Evolutionary conservation across 768 basidiomycete genomes (phyloP).

Genomic region (Termitomyces sp.): DNA sequence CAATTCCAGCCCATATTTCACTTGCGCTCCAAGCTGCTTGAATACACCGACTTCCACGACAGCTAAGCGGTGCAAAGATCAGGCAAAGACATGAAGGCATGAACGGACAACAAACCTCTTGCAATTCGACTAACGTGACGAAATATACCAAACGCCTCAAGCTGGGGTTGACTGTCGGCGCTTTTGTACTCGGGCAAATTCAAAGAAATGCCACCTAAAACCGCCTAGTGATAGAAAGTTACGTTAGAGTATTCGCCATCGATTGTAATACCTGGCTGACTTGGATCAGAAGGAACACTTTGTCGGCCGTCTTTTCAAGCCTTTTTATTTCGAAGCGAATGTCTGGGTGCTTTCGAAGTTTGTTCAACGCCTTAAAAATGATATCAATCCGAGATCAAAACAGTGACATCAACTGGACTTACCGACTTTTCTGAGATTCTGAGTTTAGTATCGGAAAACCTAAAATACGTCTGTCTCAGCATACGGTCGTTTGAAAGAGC

Average conservation of each 20-base stretch:
- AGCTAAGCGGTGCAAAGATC: slow-evolving; percentile 37
- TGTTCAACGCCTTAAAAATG: slow-evolving; percentile 52
- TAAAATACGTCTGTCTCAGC: slow-evolving; percentile 25
- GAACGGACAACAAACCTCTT: slow-evolving; percentile 45
- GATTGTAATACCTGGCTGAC: slow-evolving; percentile 28
- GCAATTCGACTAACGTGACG: slow-evolving; percentile 75
- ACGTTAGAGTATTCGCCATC: neutral
- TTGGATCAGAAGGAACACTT: slow-evolving; percentile 79
- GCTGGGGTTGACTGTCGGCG: slow-evolving; percentile 64
- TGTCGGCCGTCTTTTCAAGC: slow-evolving; percentile 68
- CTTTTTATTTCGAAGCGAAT: slow-evolving; percentile 77
- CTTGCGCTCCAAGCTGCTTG: slow-evolving; percentile 59
- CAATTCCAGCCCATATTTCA: slow-evolving; percentile 77
- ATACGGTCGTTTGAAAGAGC: neutral
- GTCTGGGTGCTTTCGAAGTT: slow-evolving; percentile 65
- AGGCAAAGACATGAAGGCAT: neutral
- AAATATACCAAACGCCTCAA: slow-evolving; percentile 71
- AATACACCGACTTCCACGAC: slow-evolving; percentile 74
- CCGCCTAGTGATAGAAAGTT: slow-evolving; percentile 45
- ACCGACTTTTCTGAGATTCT: slow-evolving; percentile 77
- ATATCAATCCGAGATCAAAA: neutral
- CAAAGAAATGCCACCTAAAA: slow-evolving; percentile 69
- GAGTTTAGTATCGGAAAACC: slow-evolving; percentile 65
- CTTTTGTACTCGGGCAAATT: slow-evolving; percentile 66
- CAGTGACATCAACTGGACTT: neutral